Evolutionary conservation across 192 early-diverging fungal genomes (phyloP).

Genomic region (Entomortierella parvispora): DNA sequence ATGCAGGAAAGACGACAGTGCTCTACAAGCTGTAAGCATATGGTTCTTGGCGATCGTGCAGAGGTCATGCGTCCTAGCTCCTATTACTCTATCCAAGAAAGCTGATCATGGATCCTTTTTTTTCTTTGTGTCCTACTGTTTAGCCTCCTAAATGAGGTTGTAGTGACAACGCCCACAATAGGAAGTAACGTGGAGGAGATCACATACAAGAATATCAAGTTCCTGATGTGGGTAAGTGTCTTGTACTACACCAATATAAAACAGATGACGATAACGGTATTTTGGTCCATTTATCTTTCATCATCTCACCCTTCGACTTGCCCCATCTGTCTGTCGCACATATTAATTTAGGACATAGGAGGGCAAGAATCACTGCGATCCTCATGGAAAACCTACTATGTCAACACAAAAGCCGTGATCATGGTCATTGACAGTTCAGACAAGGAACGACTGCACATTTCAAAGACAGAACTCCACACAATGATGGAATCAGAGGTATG

Average conservation of each 20-base stretch:
- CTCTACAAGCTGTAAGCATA: constrained; percentile 65
- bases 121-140: background rate
- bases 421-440: constrained; percentile 82
- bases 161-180: constrained; percentile 75
- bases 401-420: constrained; percentile 74
- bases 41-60: background rate
- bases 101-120: background rate
- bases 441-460: constrained; percentile 67
- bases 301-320: background rate
- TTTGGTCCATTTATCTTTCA: background rate
- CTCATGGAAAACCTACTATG: constrained; percentile 76
- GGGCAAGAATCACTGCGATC: constrained; percentile 70
- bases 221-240: constrained; percentile 75
- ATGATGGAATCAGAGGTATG: constrained; percentile 77
- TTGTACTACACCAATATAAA: background rate
- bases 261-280: background rate
- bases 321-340: background rate
- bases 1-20: constrained; percentile 78
- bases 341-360: constrained; percentile 60
- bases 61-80: background rate
- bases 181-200: constrained; percentile 79
- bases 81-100: background rate
- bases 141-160: constrained; percentile 60
- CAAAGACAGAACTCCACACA: constrained; percentile 68
- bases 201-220: constrained; percentile 75